A percentile compares a stretch with the other conserved stretches of the same genome.
These are phyloP conservation scores for Mycothermus thermophilus DNA, from an alignment of 495 filamentous ascomycete genomes.

Conservation along the genomic window DNA sequence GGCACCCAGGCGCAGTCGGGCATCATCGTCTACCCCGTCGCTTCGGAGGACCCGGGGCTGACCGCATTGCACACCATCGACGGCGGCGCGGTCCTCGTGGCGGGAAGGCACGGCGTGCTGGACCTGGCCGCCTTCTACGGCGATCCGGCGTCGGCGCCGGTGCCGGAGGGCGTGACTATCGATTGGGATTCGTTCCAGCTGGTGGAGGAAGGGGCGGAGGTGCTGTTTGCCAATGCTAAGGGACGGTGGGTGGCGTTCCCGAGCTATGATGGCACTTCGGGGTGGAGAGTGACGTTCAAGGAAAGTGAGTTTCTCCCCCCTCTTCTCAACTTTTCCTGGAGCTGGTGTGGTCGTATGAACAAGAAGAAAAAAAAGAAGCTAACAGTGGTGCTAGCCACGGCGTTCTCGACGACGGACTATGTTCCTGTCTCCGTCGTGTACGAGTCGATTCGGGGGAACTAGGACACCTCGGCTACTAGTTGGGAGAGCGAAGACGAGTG, in stretches of 20 bases:
- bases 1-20: not conserved
- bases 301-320: constrained; percentile 14
- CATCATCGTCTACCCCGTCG: constrained; percentile 10
- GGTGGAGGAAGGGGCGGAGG: constrained; percentile 6
- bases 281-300: constrained; percentile 28
- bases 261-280: not conserved
- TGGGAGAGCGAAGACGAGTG: no score
- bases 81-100: constrained; percentile 22
- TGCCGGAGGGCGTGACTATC: constrained; percentile 16
- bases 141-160: constrained; percentile 18
- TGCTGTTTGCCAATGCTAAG: constrained; percentile 13
- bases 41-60: constrained; percentile 3
- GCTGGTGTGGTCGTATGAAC: not conserved
- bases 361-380: no score
- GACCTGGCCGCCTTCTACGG: constrained; percentile 20
- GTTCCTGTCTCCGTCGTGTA: no score
- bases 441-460: no score
- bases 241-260: constrained; percentile 28
- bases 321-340: not conserved
- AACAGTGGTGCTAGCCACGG: no score
- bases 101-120: constrained; percentile 22
- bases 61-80: constrained; percentile 26
- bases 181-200: constrained; percentile 25
- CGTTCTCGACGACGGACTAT: no score
- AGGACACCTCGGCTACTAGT: no score